Evolutionary conservation across 2,329 filamentous ascomycete species (phyloP), one percentile per base, ranked within the genome.

Genomic region (Fusarium citri): DNA sequence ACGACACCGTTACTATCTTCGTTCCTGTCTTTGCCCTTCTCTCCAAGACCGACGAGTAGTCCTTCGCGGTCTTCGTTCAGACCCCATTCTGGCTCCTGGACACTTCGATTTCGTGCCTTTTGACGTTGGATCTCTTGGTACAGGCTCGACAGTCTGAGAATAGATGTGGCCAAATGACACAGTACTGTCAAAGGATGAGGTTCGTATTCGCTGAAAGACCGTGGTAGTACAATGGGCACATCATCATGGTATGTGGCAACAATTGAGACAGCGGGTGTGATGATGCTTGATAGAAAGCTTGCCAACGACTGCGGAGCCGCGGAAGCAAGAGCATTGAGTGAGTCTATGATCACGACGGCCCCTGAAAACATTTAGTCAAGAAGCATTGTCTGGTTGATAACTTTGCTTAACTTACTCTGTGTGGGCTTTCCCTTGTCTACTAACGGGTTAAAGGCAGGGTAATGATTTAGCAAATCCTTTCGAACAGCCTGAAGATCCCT

Each of bases 231-330:
- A 26, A 89, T 79, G 2, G 93, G 91, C 6, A 95, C 86, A 80
- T 98, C 95, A 55, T 87, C 84, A 82, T 98, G 96, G 79, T 97
- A 97, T 63, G 92, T 88, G 45, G 90, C 91, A 9, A 98, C 83
- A 43, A 98, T 85, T 8, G 92, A 94, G 37, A 90, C 87, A 30
- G 83, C 77, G 2, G 93, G 91, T 5, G 86, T 84, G 72, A 93
- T 87, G 66, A 91, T 81, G 59, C 87, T 88, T 25, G 90, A 92
- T 53, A 96, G 89, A 77, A 93, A 94, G 59, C 85, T 82, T 16
- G 89, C 87, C 12, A 93, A 83, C 66, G 87, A 84, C 37, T 89
- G 84, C 3, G 87, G 83, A 66, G 85, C 80, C 5, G 82, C 76
- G 26, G 86, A 80, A 34, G 85, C 80, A 6, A 97, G 84, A 6